A percentile compares a stretch with the other conserved stretches of the same genome.
These are phyloP conservation scores for Thozetella sp. DNA, from an alignment of 495 filamentous ascomycete genomes.

Conservation along the genomic window DNA sequence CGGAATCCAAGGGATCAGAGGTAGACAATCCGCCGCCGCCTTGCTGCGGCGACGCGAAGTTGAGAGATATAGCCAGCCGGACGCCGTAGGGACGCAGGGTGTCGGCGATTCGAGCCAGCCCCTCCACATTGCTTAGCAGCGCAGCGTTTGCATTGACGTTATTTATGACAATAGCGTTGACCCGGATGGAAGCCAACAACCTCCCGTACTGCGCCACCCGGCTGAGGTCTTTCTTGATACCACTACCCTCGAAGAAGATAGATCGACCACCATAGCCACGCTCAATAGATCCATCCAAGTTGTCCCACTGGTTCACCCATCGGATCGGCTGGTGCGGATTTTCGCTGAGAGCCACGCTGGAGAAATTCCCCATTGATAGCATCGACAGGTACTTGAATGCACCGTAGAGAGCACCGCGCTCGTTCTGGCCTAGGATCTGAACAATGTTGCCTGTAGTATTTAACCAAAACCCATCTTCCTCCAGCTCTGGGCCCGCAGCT, in stretches of 20 bases:
- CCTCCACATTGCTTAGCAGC: constrained; percentile 56
- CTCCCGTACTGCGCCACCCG: constrained; percentile 66
- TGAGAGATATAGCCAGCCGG: constrained; percentile 65
- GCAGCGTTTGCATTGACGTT: constrained; percentile 72
- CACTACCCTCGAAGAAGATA: constrained; percentile 66
- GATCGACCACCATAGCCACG: constrained; percentile 68
- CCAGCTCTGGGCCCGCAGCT: constrained; percentile 50
- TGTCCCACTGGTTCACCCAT: constrained; percentile 79
- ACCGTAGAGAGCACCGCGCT: constrained; percentile 69
- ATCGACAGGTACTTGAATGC: constrained; percentile 69
- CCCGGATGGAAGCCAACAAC: constrained; percentile 64
- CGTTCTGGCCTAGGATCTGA: constrained; percentile 67
- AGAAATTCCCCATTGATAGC: constrained; percentile 63
- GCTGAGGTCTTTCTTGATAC: constrained; percentile 56
- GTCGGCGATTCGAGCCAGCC: constrained; percentile 64
- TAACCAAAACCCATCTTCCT: constrained; percentile 72
- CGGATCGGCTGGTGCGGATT: constrained; percentile 65
- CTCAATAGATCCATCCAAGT: constrained; percentile 69
- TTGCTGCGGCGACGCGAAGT: constrained; percentile 67
- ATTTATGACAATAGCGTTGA: constrained; percentile 71
- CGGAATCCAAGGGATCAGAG: constrained; percentile 64
- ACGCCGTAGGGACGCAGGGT: constrained; percentile 69
- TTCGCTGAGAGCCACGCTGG: constrained; percentile 48
- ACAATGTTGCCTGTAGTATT: constrained; percentile 43
- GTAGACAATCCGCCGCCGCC: constrained; percentile 56